phyloP scores from a whole-genome alignment of 2,329 filamentous ascomycete genomes.

The Apiospora pterosperma region DNA sequence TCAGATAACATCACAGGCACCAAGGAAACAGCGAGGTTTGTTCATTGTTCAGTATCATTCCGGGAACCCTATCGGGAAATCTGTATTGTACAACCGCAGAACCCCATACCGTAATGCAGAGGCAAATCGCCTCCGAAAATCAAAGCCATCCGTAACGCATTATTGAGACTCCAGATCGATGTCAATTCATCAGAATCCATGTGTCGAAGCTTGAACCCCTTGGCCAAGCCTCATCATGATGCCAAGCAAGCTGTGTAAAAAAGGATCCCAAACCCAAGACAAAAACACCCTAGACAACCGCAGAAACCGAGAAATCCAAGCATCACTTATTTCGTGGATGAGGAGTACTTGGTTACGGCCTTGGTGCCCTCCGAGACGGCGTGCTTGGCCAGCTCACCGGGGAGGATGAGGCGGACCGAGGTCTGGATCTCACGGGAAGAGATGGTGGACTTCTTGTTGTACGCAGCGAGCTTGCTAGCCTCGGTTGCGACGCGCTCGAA shows the following conservation, averaged over 20 bases:
- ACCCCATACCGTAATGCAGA: slow-evolving; percentile 67
- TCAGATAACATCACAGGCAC: neutral
- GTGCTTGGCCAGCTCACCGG: slow-evolving; percentile 98
- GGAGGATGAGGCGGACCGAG: slow-evolving; percentile 95
- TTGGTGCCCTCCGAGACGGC: slow-evolving; percentile 99
- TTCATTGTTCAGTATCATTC: slow-evolving; percentile 58
- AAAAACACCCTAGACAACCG: slow-evolving; percentile 54
- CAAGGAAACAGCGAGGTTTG: neutral
- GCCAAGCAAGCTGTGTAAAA: slow-evolving; percentile 38
- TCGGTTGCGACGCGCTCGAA: slow-evolving; percentile 99
- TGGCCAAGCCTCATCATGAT: slow-evolving; percentile 54
- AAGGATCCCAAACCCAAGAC: slow-evolving; percentile 46
- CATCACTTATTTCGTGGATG: slow-evolving; percentile 86
- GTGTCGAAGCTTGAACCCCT: slow-evolving; percentile 14
- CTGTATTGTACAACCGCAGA: slow-evolving; percentile 69
- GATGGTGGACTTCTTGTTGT: slow-evolving; percentile 99
- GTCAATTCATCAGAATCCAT: slow-evolving; percentile 13
- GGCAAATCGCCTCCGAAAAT: slow-evolving; percentile 64
- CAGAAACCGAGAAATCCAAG: slow-evolving; percentile 34
- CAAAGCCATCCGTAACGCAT: slow-evolving; percentile 73
- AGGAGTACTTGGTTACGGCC: slow-evolving; percentile 99
- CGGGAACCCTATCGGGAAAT: slow-evolving; percentile 60
- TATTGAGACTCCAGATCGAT: slow-evolving; percentile 55
- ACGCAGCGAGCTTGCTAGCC: slow-evolving; percentile 97
- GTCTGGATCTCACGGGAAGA: slow-evolving; percentile 99